A percentile compares a stretch with the other conserved stretches of the same genome.
These are phyloP conservation scores for Fusarium veterinarium DNA, from an alignment of 2,329 filamentous ascomycete species.

Conservation along the genomic window DNA sequence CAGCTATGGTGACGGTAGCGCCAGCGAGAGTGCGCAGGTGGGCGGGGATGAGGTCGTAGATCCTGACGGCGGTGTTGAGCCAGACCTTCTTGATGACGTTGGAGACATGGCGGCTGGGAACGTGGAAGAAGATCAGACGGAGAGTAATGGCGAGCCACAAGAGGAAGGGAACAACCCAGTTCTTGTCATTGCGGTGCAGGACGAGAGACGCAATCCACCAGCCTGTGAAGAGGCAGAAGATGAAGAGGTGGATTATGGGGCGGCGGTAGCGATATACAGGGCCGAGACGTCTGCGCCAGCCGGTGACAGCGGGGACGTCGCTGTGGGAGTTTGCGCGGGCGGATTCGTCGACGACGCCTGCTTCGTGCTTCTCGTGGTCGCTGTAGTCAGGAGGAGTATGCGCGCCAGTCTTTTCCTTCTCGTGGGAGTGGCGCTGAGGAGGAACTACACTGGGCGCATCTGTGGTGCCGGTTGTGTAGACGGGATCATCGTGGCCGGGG, in stretches of 20 bases:
- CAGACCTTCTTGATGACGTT: slow-evolving; percentile 75
- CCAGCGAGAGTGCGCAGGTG: slow-evolving; percentile 72
- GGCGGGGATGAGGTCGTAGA: slow-evolving; percentile 73
- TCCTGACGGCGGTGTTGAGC: slow-evolving; percentile 70
- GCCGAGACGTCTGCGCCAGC: slow-evolving; percentile 41
- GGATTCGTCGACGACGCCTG: slow-evolving; percentile 47
- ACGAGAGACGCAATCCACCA: slow-evolving; percentile 85
- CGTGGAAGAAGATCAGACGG: slow-evolving; percentile 78
- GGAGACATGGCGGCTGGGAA: slow-evolving; percentile 75
- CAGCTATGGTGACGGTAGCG: slow-evolving; percentile 71
- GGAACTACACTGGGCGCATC: slow-evolving; percentile 52
- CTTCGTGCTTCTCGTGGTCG: slow-evolving; percentile 54
- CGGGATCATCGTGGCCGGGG: slow-evolving; percentile 54
- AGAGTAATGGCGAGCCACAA: slow-evolving; percentile 80
- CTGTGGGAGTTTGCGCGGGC: slow-evolving; percentile 39
- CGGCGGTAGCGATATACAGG: slow-evolving; percentile 59
- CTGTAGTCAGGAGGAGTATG: slow-evolving; percentile 52
- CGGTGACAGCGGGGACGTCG: not conserved
- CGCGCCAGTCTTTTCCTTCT: slow-evolving; percentile 35
- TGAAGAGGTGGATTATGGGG: slow-evolving; percentile 58
- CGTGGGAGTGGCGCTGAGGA: slow-evolving; percentile 37
- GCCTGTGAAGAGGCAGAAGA: slow-evolving; percentile 59
- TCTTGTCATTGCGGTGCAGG: slow-evolving; percentile 76
- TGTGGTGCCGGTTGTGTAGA: slow-evolving; percentile 59
- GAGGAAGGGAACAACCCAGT: slow-evolving; percentile 88